Base-by-base conservation (phyloP, 1,284 basidiomycete species). In the Anthracocystis setariae region DNA sequence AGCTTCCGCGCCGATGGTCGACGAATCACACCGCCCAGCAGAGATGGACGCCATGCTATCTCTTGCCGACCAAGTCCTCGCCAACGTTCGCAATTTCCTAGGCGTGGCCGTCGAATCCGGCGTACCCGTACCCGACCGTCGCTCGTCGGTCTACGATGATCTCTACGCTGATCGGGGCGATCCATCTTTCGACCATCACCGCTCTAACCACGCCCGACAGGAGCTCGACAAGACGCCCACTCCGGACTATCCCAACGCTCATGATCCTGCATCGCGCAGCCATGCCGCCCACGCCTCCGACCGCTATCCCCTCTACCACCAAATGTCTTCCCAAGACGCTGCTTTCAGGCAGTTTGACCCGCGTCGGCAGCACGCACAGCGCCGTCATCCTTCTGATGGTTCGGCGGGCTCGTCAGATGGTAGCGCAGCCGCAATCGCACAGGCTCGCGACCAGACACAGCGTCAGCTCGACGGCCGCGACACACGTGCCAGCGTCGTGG, bases 101-200 rank as follows among this genome's bases (percentile, higher is more conserved):
- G 87, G 88, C 3, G 86, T 92, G 40, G 91, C 91, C 8, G 87
- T 90, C 37, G 90, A 92, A 63, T 92, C 89, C 80, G 93, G 92
- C 13, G 85, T 94, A 18, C 87, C 89, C 49, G 85, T 93, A n/a
- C 90, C 90, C 0, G 86, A 88, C 43, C 68, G 73, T 21, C 57
- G 76, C 23, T 68, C 65, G 0, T 70, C 67, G 15, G 71, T 78
- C 45, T 76, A 77, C 47, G 77, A 77, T n/a, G 77, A 79, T 18
- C 50, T 73, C 15, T 76, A 76, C 15, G 56, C 62, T 24, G 68
- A 73, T 13, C 46, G 51, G 21, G 33, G 18, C 21, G 18, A 51
- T 15, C 38, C 44, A 3, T 29, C 46, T 2, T 24, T 50, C 1
- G 46, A 54, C 8, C 44, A 33, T 7, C 1, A 29, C 9, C 56